phyloP scores from a whole-genome alignment of 2,329 filamentous ascomycete genomes.

The Beauveria australis region DNA sequence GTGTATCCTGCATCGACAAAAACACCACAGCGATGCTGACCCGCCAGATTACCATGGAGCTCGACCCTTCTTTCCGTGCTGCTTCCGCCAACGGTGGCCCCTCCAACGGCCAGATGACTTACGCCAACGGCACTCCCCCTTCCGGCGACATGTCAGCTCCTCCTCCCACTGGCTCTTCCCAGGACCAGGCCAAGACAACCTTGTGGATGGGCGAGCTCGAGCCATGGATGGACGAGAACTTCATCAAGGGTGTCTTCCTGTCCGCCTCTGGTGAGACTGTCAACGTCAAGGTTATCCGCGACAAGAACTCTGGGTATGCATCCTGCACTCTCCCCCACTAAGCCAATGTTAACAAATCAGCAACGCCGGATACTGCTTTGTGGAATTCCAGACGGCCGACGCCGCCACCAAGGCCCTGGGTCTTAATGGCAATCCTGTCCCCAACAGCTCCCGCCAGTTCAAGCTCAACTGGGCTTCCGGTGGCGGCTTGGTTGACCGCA shows the following conservation, averaged over 20 bases:
- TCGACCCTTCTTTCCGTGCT: conserved; percentile 24
- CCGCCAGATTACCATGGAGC: conserved; percentile 23
- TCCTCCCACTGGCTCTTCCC: conserved; percentile 25
- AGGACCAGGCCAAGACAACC: conserved; percentile 48
- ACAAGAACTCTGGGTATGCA: conserved; percentile 90
- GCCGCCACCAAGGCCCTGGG: conserved; percentile 86
- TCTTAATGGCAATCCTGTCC: conserved; percentile 81
- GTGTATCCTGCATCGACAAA: neutral
- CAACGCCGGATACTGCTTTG: conserved; percentile 98
- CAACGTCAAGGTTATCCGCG: conserved; percentile 98
- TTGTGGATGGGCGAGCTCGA: conserved; percentile 93
- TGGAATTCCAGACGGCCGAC: conserved; percentile 78
- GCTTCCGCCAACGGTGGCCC: conserved; percentile 25
- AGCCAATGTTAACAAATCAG: conserved; percentile 35
- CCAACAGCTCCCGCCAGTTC: conserved; percentile 90
- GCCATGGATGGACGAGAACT: conserved; percentile 98
- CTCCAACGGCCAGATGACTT: conserved; percentile 27
- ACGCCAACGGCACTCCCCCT: conserved; percentile 31
- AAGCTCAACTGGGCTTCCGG: conserved; percentile 99
- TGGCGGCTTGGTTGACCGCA: conserved; percentile 87
- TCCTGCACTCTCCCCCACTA: neutral
- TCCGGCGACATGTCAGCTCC: conserved; percentile 29
- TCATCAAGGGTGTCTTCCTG: conserved; percentile 84
- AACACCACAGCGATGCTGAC: neutral
- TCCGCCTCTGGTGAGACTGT: conserved; percentile 89